These are phyloP conservation scores for Leucocoprinus sp. DNA, from an alignment of 768 basidiomycete species.

Conservation along the genomic window DNA sequence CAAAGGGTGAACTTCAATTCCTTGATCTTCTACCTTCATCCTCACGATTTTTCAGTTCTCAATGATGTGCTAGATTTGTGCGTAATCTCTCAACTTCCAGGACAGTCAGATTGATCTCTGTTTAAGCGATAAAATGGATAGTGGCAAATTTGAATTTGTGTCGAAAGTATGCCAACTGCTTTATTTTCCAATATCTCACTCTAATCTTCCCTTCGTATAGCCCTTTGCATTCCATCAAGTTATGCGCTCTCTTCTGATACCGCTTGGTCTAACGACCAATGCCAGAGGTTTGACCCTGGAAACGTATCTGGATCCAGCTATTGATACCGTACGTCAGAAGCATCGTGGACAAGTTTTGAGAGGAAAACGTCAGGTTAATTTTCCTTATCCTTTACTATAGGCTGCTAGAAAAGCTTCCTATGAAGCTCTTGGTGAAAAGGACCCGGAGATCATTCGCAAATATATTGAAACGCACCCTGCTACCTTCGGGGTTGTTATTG, in stretches of 20 bases:
- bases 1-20: conserved; percentile 45
- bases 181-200: background rate
- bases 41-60: conserved; percentile 36
- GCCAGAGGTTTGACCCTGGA: conserved; percentile 59
- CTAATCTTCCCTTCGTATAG: conserved; percentile 18
- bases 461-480: conserved; percentile 38
- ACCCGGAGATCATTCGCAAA: conserved; percentile 28
- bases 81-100: conserved; percentile 18
- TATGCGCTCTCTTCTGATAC: conserved; percentile 65
- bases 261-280: conserved; percentile 58
- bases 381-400: conserved; percentile 21
- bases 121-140: conserved; percentile 75
- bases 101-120: background rate
- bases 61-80: conserved; percentile 80
- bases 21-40: conserved; percentile 5
- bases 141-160: conserved; percentile 72
- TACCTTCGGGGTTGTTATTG: conserved; percentile 65
- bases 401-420: conserved; percentile 53
- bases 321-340: conserved; percentile 47
- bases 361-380: background rate
- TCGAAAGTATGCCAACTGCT: conserved; percentile 30
- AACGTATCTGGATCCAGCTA: conserved; percentile 58
- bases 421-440: conserved; percentile 46
- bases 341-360: background rate
- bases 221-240: conserved; percentile 76